Percentiles rank a stretch among this genome's conserved stretches.
Evolutionary conservation across 768 basidiomycete species (phyloP).

Genomic region (Suillus alpinus): DNA sequence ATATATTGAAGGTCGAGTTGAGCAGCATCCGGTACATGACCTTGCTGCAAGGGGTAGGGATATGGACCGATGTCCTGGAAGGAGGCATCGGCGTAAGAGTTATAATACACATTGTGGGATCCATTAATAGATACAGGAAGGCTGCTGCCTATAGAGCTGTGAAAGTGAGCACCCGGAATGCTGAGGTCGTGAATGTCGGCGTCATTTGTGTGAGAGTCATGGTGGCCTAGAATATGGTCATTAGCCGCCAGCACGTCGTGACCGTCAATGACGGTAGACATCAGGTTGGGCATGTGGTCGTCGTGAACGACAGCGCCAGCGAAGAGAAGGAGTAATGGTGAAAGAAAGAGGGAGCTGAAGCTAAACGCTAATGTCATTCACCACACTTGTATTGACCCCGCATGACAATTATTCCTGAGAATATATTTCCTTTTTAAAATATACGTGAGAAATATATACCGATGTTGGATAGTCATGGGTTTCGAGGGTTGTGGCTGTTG

Average conservation of each 20-base stretch:
- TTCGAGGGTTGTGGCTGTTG: background rate
- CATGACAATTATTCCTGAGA: constrained; percentile 26
- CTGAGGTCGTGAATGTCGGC: constrained; percentile 31
- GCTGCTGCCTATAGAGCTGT: constrained; percentile 14
- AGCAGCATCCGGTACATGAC: constrained; percentile 16
- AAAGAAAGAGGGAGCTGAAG: constrained; percentile 15
- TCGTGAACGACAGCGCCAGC: constrained; percentile 14
- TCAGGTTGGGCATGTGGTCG: constrained; percentile 8
- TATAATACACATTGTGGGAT: constrained; percentile 29
- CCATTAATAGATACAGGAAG: constrained; percentile 33
- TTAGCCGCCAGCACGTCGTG: constrained; percentile 19
- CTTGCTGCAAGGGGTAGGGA: constrained; percentile 25
- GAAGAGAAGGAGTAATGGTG: constrained; percentile 10
- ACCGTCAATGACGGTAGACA: constrained; percentile 13
- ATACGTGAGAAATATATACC: background rate
- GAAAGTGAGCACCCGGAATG: constrained; percentile 27
- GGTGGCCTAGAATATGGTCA: constrained; percentile 11
- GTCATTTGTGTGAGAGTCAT: constrained; percentile 26
- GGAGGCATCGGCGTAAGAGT: constrained; percentile 20
- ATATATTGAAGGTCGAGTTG: constrained; percentile 28
- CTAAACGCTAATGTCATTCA: constrained; percentile 9
- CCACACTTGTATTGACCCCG: constrained; percentile 25
- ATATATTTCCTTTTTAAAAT: constrained; percentile 12
- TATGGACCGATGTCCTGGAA: constrained; percentile 19
- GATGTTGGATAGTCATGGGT: background rate